These are phyloP conservation scores for Hapsidospora chrysogenum DNA, from an alignment of 495 filamentous ascomycete species.

Conservation along the genomic window DNA sequence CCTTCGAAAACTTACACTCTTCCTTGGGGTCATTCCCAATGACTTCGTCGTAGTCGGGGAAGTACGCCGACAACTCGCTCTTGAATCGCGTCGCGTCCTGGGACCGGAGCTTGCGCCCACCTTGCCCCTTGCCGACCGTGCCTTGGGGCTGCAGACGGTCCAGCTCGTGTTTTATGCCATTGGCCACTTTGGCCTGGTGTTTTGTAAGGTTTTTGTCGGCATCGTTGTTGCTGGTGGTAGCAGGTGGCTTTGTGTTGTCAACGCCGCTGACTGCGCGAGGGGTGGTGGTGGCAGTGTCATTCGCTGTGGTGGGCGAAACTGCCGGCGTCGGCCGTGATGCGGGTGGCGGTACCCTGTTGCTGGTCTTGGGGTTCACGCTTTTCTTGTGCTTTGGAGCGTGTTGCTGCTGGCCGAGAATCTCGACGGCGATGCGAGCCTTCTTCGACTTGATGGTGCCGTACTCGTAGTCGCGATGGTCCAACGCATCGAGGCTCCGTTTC, in stretches of 20 bases:
- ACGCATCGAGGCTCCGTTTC: slow-evolving; percentile 10
- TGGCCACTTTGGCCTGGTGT: slow-evolving; percentile 28
- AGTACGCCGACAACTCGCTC: slow-evolving; percentile 77
- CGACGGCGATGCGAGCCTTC: slow-evolving; percentile 19
- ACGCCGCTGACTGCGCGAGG: slow-evolving; percentile 7
- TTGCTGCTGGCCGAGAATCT: slow-evolving; percentile 17
- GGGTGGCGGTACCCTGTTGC: slow-evolving; percentile 13
- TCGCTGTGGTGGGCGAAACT: neutral
- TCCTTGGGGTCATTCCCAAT: slow-evolving; percentile 67
- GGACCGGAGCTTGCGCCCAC: slow-evolving; percentile 36
- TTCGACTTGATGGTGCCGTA: slow-evolving; percentile 11
- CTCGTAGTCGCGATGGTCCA: slow-evolving; percentile 14
- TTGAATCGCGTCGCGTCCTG: slow-evolving; percentile 48
- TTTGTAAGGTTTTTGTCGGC: slow-evolving; percentile 17
- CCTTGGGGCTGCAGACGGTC: slow-evolving; percentile 22
- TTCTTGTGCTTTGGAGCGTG: slow-evolving; percentile 11
- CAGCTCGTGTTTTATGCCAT: slow-evolving; percentile 37
- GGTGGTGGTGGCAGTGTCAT: slow-evolving; percentile 5
- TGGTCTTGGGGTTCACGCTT: too few species aligned
- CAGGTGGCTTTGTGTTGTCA: too few species aligned
- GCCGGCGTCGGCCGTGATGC: too few species aligned
- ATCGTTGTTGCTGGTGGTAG: too few species aligned
- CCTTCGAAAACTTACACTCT: slow-evolving; percentile 35
- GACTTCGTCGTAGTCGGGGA: slow-evolving; percentile 80
- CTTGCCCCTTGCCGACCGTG: slow-evolving; percentile 21